Evolutionary conservation across 768 basidiomycete species (phyloP), one percentile per base, ranked within the genome.

Genomic region (Lentinula lateritia): DNA sequence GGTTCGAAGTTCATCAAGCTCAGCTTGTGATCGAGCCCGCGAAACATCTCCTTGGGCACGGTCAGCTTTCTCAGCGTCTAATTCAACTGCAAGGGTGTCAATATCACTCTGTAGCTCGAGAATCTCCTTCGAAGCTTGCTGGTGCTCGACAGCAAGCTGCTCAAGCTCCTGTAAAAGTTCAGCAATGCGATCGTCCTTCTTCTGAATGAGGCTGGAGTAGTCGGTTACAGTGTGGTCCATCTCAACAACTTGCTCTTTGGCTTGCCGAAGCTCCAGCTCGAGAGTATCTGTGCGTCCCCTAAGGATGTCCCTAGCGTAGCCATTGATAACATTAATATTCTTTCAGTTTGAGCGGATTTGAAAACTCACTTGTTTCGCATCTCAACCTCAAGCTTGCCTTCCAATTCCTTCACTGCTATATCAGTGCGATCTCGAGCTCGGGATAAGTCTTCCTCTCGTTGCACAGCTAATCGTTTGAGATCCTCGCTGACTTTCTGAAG

Each of bases 1-100:
- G n/a, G 83, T 76, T 6, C 95, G 88, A 7, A 98, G 79, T 63
- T 92, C 89, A 67, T 96, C 95, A 10, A 97, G 77, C 72, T 97
- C 95, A 43, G 80, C 82, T 67, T 92, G 87, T 2, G 96, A 76
- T 67, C 87, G 90, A 32, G 75, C 75, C 32, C 84, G 85, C 2
- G 80, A 74, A 9, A 74, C 69, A 1, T 76, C 73, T 39, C 73
- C 87, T 71, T 70, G 73, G 48, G 67, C 69, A 43, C 78, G 76
- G 52, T 85, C 86, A 36, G 80, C 77, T 60, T 79, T 85, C 68
- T 84, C 84, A 5, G 82, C 81, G 5, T 79, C 78, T 16, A 89
- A 74, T 68, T 94, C 87, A 1, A 80, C 79, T 8, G 80, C 78
- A 39, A 93, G 74, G 0, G 82, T 85, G 55, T 87, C 87, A 52